phyloP scores from a whole-genome alignment of 768 basidiomycete genomes.

The Cystobasidium ongulense region DNA sequence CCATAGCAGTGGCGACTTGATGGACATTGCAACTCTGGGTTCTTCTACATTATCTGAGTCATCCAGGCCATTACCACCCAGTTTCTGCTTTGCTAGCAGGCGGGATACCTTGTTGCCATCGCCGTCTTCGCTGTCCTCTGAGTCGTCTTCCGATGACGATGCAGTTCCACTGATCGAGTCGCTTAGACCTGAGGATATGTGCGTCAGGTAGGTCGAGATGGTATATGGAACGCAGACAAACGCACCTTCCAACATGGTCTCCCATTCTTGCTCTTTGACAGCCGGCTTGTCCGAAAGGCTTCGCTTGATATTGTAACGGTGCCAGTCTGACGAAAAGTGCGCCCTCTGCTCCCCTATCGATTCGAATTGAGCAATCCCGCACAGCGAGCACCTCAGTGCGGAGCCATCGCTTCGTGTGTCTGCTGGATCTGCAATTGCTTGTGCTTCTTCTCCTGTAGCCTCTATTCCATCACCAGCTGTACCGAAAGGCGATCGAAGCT shows the following conservation, averaged over 20 bases:
- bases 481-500: conserved; percentile 25
- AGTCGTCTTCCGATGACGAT: conserved; percentile 18
- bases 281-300: conserved; percentile 52
- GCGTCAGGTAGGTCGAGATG: neutral
- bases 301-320: conserved; percentile 91
- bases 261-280: conserved; percentile 64
- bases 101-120: conserved; percentile 57
- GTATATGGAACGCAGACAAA: neutral
- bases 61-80: conserved; percentile 46
- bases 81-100: conserved; percentile 59
- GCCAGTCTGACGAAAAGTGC: conserved; percentile 94
- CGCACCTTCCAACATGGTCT: conserved; percentile 71
- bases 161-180: conserved; percentile 28
- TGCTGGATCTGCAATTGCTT: neutral
- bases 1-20: conserved; percentile 72
- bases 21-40: conserved; percentile 46
- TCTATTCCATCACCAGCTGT: neutral
- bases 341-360: conserved; percentile 71
- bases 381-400: conserved; percentile 39
- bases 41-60: conserved; percentile 42
- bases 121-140: neutral
- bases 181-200: conserved; percentile 4
- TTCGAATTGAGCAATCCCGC: conserved; percentile 49
- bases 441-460: neutral
- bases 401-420: conserved; percentile 6